These are phyloP conservation scores for Rhizophora apiculata DNA, from an alignment of 345 rosid species.

Conservation along the genomic window DNA sequence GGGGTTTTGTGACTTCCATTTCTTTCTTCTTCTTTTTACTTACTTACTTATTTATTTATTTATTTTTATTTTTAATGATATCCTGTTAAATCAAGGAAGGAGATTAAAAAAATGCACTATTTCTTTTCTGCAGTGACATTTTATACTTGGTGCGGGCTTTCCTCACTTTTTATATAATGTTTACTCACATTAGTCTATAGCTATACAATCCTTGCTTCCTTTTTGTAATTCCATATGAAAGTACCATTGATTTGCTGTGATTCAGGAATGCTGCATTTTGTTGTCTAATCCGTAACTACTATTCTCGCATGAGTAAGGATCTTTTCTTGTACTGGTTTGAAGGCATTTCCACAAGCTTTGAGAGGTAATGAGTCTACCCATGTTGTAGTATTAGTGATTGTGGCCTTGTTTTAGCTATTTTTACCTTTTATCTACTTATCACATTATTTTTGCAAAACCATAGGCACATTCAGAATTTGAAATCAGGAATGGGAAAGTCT, in stretches of 20 bases:
- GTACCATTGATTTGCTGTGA: not conserved
- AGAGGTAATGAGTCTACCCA: conserved; percentile 47
- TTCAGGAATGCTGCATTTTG: conserved; percentile 84
- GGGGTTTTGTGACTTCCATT: not conserved
- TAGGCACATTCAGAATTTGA: not conserved
- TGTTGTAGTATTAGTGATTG: no score
- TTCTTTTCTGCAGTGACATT: no score
- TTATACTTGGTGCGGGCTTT: not conserved
- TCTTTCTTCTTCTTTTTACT: not conserved
- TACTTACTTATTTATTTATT: not conserved
- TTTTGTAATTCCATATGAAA: not conserved
- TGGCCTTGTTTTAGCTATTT: not conserved
- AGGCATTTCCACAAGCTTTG: conserved; percentile 68
- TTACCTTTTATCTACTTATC: not conserved
- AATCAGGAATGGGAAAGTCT: not conserved
- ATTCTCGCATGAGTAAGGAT: conserved; percentile 53
- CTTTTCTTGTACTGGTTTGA: conserved; percentile 74
- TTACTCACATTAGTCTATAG: not conserved
- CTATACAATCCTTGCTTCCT: not conserved
- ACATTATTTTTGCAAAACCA: not conserved
- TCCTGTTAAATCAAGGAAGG: no score
- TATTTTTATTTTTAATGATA: not conserved
- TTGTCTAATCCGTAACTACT: conserved; percentile 53
- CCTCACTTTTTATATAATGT: not conserved
- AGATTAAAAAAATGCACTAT: no score